Conservation (phyloP, 257 asterid species). For the Sherardia arvensis region DNA sequence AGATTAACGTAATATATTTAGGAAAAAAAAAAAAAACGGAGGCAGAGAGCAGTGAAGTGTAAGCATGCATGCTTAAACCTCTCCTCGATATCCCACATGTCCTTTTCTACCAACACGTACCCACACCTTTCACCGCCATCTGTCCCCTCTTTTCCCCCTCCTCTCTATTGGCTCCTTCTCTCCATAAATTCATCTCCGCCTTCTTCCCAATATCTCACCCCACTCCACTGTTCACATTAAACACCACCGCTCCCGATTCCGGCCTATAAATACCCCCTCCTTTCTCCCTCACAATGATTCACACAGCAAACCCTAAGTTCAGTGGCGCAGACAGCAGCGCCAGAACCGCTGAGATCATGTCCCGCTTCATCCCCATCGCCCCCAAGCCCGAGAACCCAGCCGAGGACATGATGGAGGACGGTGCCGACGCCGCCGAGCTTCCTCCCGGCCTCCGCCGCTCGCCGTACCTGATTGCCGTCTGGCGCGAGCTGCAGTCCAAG, state of each 20-base stretch:
- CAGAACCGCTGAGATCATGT: conserved; percentile 85
- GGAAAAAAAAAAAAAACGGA: not conserved
- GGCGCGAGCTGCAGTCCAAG: conserved; percentile 80
- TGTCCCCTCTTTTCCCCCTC: conserved; percentile 42
- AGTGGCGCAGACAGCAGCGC: conserved; percentile 29
- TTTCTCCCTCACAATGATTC: conserved; percentile 43
- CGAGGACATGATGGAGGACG: not conserved
- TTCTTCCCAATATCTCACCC: not conserved
- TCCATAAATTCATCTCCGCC: not conserved
- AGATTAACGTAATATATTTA: not conserved
- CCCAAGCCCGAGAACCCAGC: conserved; percentile 61
- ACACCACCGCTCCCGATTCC: no score
- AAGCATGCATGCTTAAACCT: conserved; percentile 51
- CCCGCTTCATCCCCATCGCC: conserved; percentile 82
- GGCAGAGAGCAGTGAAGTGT: conserved; percentile 34
- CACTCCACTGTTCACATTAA: no score
- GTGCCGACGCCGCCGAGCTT: conserved; percentile 17
- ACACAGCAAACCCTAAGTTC: conserved; percentile 40
- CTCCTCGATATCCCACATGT: conserved; percentile 48
- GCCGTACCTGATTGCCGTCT: conserved; percentile 56
- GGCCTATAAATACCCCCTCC: conserved; percentile 18
- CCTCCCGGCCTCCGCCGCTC: conserved; percentile 52
- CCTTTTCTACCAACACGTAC: conserved; percentile 77
- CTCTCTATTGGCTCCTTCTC: conserved; percentile 34
- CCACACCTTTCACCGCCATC: conserved; percentile 65